Conservation (phyloP, 2,329 filamentous ascomycete species). For the Fusarium begoniae region DNA sequence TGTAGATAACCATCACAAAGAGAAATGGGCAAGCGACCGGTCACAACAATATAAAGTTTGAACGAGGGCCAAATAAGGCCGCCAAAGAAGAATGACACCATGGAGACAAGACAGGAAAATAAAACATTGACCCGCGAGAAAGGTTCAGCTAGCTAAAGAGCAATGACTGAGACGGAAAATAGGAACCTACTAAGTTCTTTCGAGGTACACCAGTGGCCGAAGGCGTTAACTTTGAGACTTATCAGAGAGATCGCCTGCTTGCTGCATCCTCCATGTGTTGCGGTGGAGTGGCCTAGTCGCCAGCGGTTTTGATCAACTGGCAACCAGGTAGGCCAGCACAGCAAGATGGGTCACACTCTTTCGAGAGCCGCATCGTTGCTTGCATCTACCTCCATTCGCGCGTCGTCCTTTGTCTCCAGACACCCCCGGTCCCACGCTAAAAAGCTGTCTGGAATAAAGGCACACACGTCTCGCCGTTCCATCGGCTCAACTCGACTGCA, state of each 20-base stretch:
- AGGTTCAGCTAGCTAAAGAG: slow-evolving; percentile 19
- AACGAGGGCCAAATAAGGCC: slow-evolving; percentile 4
- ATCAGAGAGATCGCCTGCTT: slow-evolving; percentile 59
- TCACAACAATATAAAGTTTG: slow-evolving; percentile 14
- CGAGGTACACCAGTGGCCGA: slow-evolving; percentile 41
- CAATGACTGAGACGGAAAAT: slow-evolving; percentile 22
- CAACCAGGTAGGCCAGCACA: slow-evolving; percentile 89
- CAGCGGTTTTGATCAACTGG: slow-evolving; percentile 78
- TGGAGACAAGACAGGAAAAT: background rate
- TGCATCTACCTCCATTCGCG: slow-evolving; percentile 61
- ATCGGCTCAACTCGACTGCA: slow-evolving; percentile 61
- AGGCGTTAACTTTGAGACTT: slow-evolving; percentile 46
- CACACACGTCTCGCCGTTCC: slow-evolving; percentile 61
- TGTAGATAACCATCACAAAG: slow-evolving; percentile 5
- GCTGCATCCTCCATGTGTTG: slow-evolving; percentile 55
- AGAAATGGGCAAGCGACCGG: background rate
- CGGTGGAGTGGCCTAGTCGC: slow-evolving; percentile 72
- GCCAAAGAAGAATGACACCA: background rate
- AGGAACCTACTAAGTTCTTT: slow-evolving; percentile 39
- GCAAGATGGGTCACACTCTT: slow-evolving; percentile 77
- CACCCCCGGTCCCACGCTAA: slow-evolving; percentile 61
- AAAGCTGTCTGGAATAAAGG: slow-evolving; percentile 69
- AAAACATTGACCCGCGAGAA: slow-evolving; percentile 20
- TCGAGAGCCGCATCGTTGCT: slow-evolving; percentile 72
- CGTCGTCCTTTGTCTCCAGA: slow-evolving; percentile 53